Evolutionary conservation across 2,329 filamentous ascomycete genomes (phyloP).

Genomic region (Phialophora expanda): DNA sequence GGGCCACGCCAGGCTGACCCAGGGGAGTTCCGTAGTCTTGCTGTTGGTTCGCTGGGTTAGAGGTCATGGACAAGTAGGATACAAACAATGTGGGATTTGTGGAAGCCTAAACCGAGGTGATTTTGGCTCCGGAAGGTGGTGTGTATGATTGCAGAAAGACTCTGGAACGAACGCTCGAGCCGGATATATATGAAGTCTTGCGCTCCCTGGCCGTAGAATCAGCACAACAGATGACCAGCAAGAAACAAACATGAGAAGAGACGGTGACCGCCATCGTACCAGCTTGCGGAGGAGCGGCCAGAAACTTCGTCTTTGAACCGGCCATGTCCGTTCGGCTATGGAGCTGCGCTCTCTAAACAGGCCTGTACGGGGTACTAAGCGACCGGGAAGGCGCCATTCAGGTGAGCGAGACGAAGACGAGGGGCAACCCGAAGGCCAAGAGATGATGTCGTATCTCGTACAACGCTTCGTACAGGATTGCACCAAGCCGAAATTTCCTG

Average conservation of each 20-base stretch:
- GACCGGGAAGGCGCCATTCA: neutral
- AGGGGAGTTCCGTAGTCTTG: slow-evolving; percentile 33
- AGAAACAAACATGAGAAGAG: slow-evolving; percentile 8
- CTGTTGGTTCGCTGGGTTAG: slow-evolving; percentile 19
- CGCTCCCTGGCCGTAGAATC: neutral
- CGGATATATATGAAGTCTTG: neutral
- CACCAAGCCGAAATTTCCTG: neutral
- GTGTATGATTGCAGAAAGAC: neutral
- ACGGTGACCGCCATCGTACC: slow-evolving; percentile 11
- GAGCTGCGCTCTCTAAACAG: neutral
- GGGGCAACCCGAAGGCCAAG: neutral
- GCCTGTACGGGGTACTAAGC: neutral
- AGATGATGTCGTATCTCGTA: slow-evolving; percentile 9
- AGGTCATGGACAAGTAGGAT: slow-evolving; percentile 29
- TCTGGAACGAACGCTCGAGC: neutral
- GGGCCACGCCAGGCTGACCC: slow-evolving; percentile 13
- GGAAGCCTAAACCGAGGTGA: neutral
- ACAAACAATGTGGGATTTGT: neutral
- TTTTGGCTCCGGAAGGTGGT: neutral
- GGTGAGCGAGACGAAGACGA: neutral
- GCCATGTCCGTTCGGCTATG: slow-evolving; percentile 1
- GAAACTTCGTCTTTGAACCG: neutral
- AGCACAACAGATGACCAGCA: slow-evolving; percentile 15
- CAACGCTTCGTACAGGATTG: neutral
- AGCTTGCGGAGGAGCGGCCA: neutral